Percentiles rank a stretch among this genome's conserved stretches.
Evolutionary conservation across 805 yeast species (phyloP).

Genomic region (Wickerhamomyces sydowiorum): DNA sequence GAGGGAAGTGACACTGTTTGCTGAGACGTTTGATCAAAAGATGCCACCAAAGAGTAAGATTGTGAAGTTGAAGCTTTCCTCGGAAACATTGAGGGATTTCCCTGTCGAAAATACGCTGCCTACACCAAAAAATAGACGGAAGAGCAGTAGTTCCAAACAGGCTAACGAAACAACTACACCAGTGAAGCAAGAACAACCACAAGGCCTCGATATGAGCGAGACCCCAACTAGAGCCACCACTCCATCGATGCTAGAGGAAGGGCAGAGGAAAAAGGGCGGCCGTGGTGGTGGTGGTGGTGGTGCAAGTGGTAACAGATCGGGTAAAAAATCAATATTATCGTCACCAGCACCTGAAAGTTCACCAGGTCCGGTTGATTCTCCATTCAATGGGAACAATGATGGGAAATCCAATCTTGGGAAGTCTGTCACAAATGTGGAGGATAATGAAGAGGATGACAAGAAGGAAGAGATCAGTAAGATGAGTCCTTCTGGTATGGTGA

Average conservation of each 20-base stretch:
- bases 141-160: background rate
- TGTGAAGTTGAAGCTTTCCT: slow-evolving; percentile 14
- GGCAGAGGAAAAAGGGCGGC: background rate
- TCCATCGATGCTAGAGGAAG: background rate
- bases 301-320: background rate
- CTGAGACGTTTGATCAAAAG: background rate
- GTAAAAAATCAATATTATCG: background rate
- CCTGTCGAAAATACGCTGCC: slow-evolving; percentile 1
- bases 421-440: background rate
- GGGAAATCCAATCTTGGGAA: background rate
- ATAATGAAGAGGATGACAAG: no score
- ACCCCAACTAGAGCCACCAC: slow-evolving; percentile 2
- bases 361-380: slow-evolving; percentile 1
- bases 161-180: slow-evolving; percentile 2
- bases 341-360: slow-evolving; percentile 1
- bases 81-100: slow-evolving; percentile 6
- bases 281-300: background rate
- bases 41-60: slow-evolving; percentile 9
- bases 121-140: slow-evolving; percentile 2
- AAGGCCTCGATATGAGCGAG: slow-evolving; percentile 1
- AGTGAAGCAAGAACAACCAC: slow-evolving; percentile 1
- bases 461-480: no score
- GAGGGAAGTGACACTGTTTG: no score
- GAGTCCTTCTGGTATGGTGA: slow-evolving; percentile 13
- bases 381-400: background rate